These are phyloP conservation scores for Calophaca sinica DNA, from an alignment of 306 rosid genomes.

Conservation along the genomic window DNA sequence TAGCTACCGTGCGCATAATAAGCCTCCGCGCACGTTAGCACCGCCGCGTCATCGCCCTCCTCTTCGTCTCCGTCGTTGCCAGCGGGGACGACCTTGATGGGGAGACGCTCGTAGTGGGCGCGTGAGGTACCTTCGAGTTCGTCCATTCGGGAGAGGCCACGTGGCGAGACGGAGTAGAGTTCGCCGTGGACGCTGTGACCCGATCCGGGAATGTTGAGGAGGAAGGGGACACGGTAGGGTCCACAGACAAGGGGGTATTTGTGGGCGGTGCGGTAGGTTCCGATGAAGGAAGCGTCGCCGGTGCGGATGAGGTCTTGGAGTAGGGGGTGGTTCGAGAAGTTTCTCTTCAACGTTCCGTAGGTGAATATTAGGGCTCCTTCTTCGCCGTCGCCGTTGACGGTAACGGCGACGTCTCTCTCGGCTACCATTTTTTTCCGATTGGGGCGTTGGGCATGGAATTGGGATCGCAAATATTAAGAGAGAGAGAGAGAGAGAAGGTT, in stretches of 20 bases:
- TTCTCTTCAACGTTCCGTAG: slow-evolving; percentile 71
- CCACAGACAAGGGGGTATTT: slow-evolving; percentile 77
- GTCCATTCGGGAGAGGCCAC: slow-evolving; percentile 58
- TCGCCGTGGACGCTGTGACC: slow-evolving; percentile 70
- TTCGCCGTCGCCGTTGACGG: not conserved
- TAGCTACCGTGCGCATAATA: slow-evolving; percentile 71
- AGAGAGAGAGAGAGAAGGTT: not conserved
- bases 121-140: slow-evolving; percentile 72
- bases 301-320: slow-evolving; percentile 67
- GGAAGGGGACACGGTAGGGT: slow-evolving; percentile 78
- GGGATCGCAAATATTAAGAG: not conserved
- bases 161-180: slow-evolving; percentile 64
- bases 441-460: not conserved
- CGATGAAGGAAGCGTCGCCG: slow-evolving; percentile 71
- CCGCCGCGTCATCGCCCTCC: not conserved
- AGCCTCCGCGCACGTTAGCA: slow-evolving; percentile 63
- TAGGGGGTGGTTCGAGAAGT: slow-evolving; percentile 72
- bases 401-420: not conserved
- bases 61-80: not conserved
- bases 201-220: slow-evolving; percentile 69
- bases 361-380: slow-evolving; percentile 58
- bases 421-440: slow-evolving; percentile 51
- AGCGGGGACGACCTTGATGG: slow-evolving; percentile 44
- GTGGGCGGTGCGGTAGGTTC: slow-evolving; percentile 55
- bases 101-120: slow-evolving; percentile 72